Evolutionary conservation across 1,284 basidiomycete genomes (phyloP).

Genomic region (Malassezia pachydermatis): DNA sequence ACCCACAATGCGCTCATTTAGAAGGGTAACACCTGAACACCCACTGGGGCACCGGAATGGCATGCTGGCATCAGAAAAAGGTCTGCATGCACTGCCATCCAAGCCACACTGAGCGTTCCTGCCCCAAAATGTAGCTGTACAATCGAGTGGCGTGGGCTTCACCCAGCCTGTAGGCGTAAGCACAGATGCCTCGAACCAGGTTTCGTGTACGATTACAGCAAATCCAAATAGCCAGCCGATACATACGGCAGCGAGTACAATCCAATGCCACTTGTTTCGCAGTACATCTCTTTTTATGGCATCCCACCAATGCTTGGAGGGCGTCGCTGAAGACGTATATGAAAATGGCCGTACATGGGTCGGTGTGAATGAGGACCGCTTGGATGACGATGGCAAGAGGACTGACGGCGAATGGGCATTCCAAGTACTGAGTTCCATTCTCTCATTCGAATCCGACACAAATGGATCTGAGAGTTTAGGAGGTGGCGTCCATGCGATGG

Average conservation of each 20-base stretch:
- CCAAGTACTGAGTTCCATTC: neutral
- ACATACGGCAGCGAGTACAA: constrained; percentile 22
- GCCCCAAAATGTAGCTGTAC: constrained; percentile 44
- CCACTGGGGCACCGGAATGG: constrained; percentile 71
- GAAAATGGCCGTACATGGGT: neutral
- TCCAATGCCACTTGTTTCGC: constrained; percentile 34
- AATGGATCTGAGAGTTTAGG: too few species aligned
- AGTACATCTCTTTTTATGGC: constrained; percentile 19
- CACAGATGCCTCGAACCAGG: constrained; percentile 33
- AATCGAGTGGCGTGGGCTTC: constrained; percentile 23
- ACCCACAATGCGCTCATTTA: constrained; percentile 68
- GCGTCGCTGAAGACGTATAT: neutral
- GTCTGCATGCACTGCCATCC: constrained; percentile 60
- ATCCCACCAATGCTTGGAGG: constrained; percentile 9
- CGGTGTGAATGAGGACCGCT: neutral
- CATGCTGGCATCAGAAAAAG: constrained; percentile 54
- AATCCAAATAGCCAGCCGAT: constrained; percentile 39
- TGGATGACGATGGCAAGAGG: neutral
- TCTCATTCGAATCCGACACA: too few species aligned
- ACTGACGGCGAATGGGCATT: neutral
- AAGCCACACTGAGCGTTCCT: constrained; percentile 57
- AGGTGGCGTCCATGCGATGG: constrained; percentile 5
- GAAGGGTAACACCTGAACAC: constrained; percentile 60
- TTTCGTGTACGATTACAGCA: constrained; percentile 22
- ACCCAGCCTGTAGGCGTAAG: constrained; percentile 11